A percentile compares a stretch with the other conserved stretches of the same genome.
These are phyloP conservation scores for Psilocybe cubensis DNA, from an alignment of 768 basidiomycete species.

Conservation along the genomic window DNA sequence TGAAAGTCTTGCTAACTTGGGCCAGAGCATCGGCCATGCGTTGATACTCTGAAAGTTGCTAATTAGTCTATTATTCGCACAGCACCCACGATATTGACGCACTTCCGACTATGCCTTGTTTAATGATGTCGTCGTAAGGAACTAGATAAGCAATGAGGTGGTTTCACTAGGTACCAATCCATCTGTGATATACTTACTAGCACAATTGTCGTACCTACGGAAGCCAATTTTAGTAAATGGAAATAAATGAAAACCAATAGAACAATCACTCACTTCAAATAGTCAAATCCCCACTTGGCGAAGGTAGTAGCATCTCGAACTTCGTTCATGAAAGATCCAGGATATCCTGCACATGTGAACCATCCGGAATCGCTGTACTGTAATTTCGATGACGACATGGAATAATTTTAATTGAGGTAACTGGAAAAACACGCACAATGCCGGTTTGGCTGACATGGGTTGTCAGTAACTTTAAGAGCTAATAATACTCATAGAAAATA, in stretches of 20 bases:
- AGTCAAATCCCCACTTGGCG: constrained; percentile 69
- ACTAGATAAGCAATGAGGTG: constrained; percentile 33
- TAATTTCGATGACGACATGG: background rate
- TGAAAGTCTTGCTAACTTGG: constrained; percentile 46
- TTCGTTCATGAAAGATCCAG: constrained; percentile 67
- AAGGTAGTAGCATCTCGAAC: constrained; percentile 57
- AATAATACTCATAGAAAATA: too few species aligned
- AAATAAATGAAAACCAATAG: background rate
- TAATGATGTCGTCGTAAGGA: constrained; percentile 60
- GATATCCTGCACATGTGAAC: constrained; percentile 70
- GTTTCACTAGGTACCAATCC: background rate
- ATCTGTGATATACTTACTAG: constrained; percentile 9
- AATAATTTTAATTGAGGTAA: background rate
- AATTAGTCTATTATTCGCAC: background rate
- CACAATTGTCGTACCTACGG: constrained; percentile 20
- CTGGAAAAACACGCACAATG: constrained; percentile 37
- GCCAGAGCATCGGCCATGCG: constrained; percentile 65
- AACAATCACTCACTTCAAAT: constrained; percentile 52
- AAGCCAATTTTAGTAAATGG: background rate
- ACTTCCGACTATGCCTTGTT: constrained; percentile 59
- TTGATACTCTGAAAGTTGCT: constrained; percentile 46
- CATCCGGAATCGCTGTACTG: constrained; percentile 67
- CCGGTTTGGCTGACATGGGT: constrained; percentile 39
- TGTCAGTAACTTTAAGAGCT: background rate
- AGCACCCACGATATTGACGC: constrained; percentile 21